Percentiles rank a stretch among this genome's conserved stretches.
Conservation (phyloP, 768 basidiomycete species). For the Macrolepiota fuliginosa region DNA sequence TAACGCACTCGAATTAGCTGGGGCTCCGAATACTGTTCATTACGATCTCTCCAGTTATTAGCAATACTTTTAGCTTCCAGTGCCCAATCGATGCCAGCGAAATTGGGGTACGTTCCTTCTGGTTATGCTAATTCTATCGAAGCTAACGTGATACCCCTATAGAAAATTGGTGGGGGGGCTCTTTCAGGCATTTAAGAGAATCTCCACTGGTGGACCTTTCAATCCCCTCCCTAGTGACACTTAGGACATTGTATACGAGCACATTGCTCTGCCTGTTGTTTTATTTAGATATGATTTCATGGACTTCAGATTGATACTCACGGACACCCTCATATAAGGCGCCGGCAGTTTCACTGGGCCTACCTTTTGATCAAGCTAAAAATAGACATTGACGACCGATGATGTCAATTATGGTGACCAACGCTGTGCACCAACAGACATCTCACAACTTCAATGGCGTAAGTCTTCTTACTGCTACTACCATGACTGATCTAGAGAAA, state of each 20-base stretch:
- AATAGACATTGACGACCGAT: neutral
- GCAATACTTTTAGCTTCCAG: slow-evolving; percentile 54
- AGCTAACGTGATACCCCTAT: neutral
- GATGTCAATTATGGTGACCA: neutral
- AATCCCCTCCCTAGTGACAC: neutral
- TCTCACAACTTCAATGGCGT: neutral
- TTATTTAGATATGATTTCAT: neutral
- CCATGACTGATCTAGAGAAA: slow-evolving; percentile 22
- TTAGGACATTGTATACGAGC: neutral
- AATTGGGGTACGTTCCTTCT: slow-evolving; percentile 5
- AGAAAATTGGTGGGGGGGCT: neutral
- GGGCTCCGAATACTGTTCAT: slow-evolving; percentile 64
- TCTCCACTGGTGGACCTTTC: neutral
- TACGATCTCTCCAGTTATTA: slow-evolving; percentile 64
- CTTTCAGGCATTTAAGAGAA: neutral
- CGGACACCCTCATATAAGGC: neutral
- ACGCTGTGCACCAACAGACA: neutral
- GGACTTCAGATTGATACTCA: neutral
- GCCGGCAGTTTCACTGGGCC: too few species aligned
- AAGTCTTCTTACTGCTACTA: neutral
- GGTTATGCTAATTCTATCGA: too few species aligned
- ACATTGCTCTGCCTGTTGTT: neutral
- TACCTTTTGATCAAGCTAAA: neutral
- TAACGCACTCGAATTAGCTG: slow-evolving; percentile 38
- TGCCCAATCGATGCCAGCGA: slow-evolving; percentile 49